phyloP scores from a whole-genome alignment of 371 early-diverging fungal genomes.

The Choanephora cucurbitarum region DNA sequence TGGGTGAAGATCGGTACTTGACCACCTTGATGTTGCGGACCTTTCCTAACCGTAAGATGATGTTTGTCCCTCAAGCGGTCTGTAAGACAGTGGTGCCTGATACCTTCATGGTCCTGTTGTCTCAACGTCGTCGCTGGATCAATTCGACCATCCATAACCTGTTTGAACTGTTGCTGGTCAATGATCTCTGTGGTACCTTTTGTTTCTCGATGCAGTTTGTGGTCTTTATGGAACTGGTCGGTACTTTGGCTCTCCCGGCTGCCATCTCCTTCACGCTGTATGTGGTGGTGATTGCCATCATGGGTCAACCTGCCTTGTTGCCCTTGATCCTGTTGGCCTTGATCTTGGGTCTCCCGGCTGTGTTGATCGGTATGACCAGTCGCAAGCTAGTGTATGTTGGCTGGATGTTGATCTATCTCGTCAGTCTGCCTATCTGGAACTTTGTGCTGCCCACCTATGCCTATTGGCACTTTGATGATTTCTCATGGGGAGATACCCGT shows the following conservation, averaged over 20 bases:
- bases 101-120: slow-evolving; percentile 89
- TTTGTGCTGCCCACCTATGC: slow-evolving; percentile 97
- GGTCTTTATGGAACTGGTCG: slow-evolving; percentile 96
- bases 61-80: slow-evolving; percentile 96
- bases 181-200: slow-evolving; percentile 97
- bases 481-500: slow-evolving; percentile 98
- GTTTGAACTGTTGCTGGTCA: slow-evolving; percentile 92
- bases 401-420: slow-evolving; percentile 95
- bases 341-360: slow-evolving; percentile 92
- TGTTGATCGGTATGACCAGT: slow-evolving; percentile 92
- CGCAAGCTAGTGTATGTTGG: slow-evolving; percentile 88
- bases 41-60: slow-evolving; percentile 96
- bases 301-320: slow-evolving; percentile 64
- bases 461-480: slow-evolving; percentile 99
- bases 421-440: slow-evolving; percentile 98
- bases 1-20: slow-evolving; percentile 99
- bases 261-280: slow-evolving; percentile 94
- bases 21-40: slow-evolving; percentile 97
- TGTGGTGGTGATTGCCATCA: slow-evolving; percentile 62
- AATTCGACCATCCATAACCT: slow-evolving; percentile 99
- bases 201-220: slow-evolving; percentile 99
- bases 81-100: slow-evolving; percentile 98
- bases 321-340: slow-evolving; percentile 79
- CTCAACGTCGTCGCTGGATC: slow-evolving; percentile 99
- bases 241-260: slow-evolving; percentile 97